Conservation (phyloP, 768 basidiomycete genomes). For the Trametes gibbosa region DNA sequence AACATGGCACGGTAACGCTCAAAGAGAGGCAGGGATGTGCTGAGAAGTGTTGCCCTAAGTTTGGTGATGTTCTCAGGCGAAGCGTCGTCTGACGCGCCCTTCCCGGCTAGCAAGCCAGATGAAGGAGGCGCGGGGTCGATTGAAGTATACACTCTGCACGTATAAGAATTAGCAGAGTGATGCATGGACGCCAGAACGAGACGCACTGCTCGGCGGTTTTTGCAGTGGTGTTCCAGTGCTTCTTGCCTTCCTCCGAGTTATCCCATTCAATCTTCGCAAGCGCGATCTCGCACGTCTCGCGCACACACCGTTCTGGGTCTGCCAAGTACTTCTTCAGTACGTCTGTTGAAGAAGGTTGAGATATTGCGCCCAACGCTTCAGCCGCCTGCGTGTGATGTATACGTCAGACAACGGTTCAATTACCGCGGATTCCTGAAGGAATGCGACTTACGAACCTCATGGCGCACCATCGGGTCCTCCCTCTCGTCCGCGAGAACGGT, state of each 20-base stretch:
- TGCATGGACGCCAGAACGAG: neutral
- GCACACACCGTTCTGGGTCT: constrained; percentile 71
- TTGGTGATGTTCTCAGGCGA: constrained; percentile 47
- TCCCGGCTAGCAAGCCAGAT: constrained; percentile 56
- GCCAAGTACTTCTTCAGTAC: constrained; percentile 67
- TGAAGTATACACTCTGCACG: constrained; percentile 61
- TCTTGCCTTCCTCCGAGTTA: constrained; percentile 67
- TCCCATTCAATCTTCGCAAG: constrained; percentile 95
- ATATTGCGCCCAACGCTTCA: constrained; percentile 98
- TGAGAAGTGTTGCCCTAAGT: constrained; percentile 62
- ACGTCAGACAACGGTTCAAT: neutral
- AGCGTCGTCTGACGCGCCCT: constrained; percentile 49
- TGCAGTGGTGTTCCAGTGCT: constrained; percentile 30
- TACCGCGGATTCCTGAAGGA: neutral
- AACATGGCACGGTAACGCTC: constrained; percentile 99
- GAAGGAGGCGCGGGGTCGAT: constrained; percentile 88
- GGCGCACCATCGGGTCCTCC: constrained; percentile 95
- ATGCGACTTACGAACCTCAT: constrained; percentile 62
- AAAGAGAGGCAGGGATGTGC: constrained; percentile 72
- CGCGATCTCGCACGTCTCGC: constrained; percentile 98
- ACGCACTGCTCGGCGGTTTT: constrained; percentile 17
- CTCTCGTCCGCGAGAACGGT: constrained; percentile 62
- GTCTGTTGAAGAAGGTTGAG: constrained; percentile 59
- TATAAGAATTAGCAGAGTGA: neutral
- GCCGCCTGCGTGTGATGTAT: constrained; percentile 60